These are phyloP conservation scores for Nakaseomyces nivariensis DNA, from an alignment of 1,139 yeast species.

Conservation along the genomic window DNA sequence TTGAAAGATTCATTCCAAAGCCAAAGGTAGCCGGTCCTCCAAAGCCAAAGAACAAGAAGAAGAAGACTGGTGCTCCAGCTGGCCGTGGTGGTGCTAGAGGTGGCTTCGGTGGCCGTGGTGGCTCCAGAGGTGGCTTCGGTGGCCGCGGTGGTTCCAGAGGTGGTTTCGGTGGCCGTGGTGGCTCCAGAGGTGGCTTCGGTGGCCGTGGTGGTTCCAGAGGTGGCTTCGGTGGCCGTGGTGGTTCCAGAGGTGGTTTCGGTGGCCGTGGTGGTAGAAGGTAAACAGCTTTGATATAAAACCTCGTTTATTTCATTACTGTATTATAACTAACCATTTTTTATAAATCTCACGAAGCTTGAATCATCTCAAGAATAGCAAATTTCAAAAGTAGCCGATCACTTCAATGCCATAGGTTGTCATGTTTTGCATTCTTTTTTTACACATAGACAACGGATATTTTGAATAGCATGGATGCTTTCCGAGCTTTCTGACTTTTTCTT, in stretches of 20 bases:
- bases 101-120: constrained; percentile 39
- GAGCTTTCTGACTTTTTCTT: too few species aligned
- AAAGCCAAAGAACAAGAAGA: constrained; percentile 56
- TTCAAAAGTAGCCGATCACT: too few species aligned
- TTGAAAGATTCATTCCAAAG: constrained; percentile 92
- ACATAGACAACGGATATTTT: too few species aligned
- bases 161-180: constrained; percentile 34
- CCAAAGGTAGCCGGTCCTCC: constrained; percentile 75
- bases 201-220: constrained; percentile 22
- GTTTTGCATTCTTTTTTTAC: too few species aligned
- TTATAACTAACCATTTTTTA: not conserved
- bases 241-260: constrained; percentile 18
- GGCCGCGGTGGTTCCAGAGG: constrained; percentile 37
- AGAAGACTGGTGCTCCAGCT: constrained; percentile 39
- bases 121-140: constrained; percentile 40
- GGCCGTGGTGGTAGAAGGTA: constrained; percentile 14
- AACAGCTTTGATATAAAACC: not conserved
- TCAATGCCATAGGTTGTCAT: too few species aligned
- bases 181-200: constrained; percentile 21
- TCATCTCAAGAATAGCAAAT: not conserved
- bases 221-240: constrained; percentile 14
- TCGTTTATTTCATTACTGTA: not conserved
- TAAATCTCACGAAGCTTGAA: not conserved
- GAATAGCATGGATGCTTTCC: too few species aligned
- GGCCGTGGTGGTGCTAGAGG: constrained; percentile 41